Evolutionary conservation across 306 rosid genomes (phyloP).

Genomic region (Lupinus albus): DNA sequence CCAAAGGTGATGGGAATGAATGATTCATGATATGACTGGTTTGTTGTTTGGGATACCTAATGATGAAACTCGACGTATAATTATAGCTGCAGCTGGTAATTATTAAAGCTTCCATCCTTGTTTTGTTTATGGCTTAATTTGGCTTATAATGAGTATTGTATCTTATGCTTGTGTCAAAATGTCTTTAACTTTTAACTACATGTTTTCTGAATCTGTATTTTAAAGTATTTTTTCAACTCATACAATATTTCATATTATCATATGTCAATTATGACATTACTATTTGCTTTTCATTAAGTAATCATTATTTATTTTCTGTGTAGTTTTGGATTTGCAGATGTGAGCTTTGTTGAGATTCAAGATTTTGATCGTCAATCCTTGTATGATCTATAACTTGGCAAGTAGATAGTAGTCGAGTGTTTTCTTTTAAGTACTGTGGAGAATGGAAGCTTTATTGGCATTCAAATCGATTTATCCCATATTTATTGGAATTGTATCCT

Average conservation of each 20-base stretch:
- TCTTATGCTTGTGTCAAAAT: neutral
- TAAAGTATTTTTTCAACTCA: neutral
- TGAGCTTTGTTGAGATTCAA: constrained; percentile 38
- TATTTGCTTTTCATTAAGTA: neutral
- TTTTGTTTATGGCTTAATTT: constrained; percentile 5
- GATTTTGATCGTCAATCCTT: constrained; percentile 19
- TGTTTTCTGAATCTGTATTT: neutral
- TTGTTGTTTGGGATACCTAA: constrained; percentile 43
- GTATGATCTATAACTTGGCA: constrained; percentile 13
- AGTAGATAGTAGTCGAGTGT: constrained; percentile 38
- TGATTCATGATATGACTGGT: constrained; percentile 47
- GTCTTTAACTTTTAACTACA: neutral
- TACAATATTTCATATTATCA: neutral
- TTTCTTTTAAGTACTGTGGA: constrained; percentile 24
- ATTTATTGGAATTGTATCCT: constrained; percentile 14
- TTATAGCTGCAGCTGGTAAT: constrained; percentile 55
- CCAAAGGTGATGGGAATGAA: constrained; percentile 49
- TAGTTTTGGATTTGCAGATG: constrained; percentile 36
- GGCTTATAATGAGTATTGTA: constrained; percentile 5
- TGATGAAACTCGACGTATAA: constrained; percentile 40
- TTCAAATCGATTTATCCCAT: constrained; percentile 32
- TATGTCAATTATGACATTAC: neutral
- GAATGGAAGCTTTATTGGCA: constrained; percentile 34
- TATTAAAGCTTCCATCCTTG: neutral
- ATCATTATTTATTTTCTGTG: constrained; percentile 6